These are phyloP conservation scores for Begonia peltatifolia DNA, from an alignment of 306 rosid species.

Conservation along the genomic window DNA sequence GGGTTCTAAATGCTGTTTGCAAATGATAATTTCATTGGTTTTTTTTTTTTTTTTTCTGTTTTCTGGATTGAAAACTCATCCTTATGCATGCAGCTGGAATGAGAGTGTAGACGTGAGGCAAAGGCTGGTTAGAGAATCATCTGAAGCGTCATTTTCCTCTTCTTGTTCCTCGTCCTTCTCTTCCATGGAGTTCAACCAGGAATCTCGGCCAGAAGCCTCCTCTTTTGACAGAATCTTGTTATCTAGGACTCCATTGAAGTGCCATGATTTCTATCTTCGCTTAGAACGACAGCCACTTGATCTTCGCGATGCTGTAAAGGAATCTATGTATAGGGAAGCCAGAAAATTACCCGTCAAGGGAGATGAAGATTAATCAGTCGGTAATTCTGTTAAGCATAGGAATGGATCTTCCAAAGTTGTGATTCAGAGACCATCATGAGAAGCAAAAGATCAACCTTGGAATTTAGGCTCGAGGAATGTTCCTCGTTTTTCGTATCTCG, in stretches of 20 bases:
- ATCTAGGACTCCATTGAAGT: conserved; percentile 33
- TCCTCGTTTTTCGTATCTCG: conserved; percentile 47
- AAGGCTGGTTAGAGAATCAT: conserved; percentile 54
- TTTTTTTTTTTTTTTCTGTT: not conserved
- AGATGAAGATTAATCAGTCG: conserved; percentile 26
- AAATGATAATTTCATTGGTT: too few relatives aligned
- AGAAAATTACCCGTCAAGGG: conserved; percentile 29
- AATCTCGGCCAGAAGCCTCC: conserved; percentile 43
- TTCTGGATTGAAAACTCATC: conserved; percentile 2
- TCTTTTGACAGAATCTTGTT: conserved; percentile 27
- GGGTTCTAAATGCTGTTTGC: not conserved
- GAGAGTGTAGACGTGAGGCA: conserved; percentile 35
- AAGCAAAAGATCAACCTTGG: conserved; percentile 36
- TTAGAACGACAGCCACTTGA: not conserved
- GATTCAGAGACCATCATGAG: conserved; percentile 41
- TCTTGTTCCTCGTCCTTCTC: conserved; percentile 64
- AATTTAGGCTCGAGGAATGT: conserved; percentile 38
- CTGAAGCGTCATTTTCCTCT: conserved; percentile 71
- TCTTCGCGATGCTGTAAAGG: conserved; percentile 73
- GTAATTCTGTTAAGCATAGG: conserved; percentile 22
- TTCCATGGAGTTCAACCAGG: conserved; percentile 45
- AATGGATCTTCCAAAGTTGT: conserved; percentile 40
- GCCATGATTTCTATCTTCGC: conserved; percentile 18
- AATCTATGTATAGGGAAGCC: conserved; percentile 59
- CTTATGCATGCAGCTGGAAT: conserved; percentile 46